Evolutionary conservation across 129 eudicot genomes (phyloP).

Genomic region (Tagetes patula): DNA sequence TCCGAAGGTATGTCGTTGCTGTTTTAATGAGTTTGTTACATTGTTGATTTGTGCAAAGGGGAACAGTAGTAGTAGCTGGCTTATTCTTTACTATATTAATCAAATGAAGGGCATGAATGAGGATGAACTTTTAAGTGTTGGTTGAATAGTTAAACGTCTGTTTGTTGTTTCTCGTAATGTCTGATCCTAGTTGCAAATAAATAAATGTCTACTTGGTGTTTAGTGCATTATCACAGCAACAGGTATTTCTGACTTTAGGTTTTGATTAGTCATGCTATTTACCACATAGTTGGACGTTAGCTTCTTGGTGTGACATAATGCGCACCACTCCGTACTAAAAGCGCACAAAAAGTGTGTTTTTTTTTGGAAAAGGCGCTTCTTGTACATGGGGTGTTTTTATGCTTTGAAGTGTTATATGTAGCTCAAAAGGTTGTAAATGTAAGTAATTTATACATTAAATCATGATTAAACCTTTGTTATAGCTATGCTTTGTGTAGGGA

Average conservation of each 20-base stretch:
- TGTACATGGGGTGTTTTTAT: too few relatives aligned
- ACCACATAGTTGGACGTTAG: neutral
- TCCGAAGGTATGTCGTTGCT: conserved; percentile 61
- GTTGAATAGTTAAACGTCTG: neutral
- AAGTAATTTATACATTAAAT: too few relatives aligned
- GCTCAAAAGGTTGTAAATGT: too few relatives aligned
- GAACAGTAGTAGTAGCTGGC: neutral
- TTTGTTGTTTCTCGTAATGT: neutral
- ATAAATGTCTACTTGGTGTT: neutral
- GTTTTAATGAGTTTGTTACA: neutral
- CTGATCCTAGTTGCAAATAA: neutral
- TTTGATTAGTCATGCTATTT: conserved; percentile 5
- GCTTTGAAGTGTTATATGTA: too few relatives aligned
- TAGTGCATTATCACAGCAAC: neutral
- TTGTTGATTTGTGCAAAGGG: conserved; percentile 12
- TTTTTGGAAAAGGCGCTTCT: too few relatives aligned
- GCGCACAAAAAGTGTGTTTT: too few relatives aligned
- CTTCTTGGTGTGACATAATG: neutral
- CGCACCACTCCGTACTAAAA: too few relatives aligned
- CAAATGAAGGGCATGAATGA: neutral
- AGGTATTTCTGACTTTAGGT: neutral
- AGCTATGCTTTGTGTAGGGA: too few relatives aligned
- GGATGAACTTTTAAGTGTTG: neutral
- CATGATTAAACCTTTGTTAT: too few relatives aligned
- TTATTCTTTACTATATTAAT: neutral